Evolutionary conservation across 139 green algal species (phyloP), one percentile per base, ranked within the genome.

Genomic region (Chlorella sp.): DNA sequence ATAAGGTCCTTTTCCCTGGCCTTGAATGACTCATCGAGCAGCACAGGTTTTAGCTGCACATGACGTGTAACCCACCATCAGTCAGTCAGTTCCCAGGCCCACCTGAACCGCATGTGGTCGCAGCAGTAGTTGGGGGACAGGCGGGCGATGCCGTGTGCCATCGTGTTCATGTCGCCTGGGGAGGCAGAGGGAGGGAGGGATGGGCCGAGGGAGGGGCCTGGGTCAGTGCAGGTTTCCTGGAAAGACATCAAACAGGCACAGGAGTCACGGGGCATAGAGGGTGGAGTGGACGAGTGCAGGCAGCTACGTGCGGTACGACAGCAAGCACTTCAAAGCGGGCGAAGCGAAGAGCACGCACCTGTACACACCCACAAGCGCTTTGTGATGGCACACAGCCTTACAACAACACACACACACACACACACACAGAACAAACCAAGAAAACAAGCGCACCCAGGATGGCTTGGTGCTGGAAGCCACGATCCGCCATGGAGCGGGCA

Each of bases 101-200:
- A 88, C 88, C 88, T 86, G 89, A 95, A 97, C 2, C 97, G 92
- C 95, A 98, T 93, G 57, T 76, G 85, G 90, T 98, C 97, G 48
- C 69, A 92, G 93, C 95, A 98, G 91, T 97, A 97, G 61, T 95
- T 90, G 68, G 94, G 94, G 0, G 93, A 96, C n/a, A 98, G 87
- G 9, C 97, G 93, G 1, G 96, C 97, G n/a, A 98, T 89, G 57
- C 94, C 92, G 82, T 99, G 95, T 24, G 91, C 96, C 93, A 98
- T 95, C 36, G 96, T 99, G 91, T 99, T 99, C 26, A 98, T 91
- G 85, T 99, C 97, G 3, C 68, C 84, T 88, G 84, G 26, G 9
- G 19, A 28, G 22, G 79, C 2, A 39, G 79, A 48, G 57, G 71
- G 11, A n/a, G n/a, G 12, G n/a, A n/a, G 32, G 5, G 12, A 40